These are phyloP conservation scores for Agaricales sp. DNA, from an alignment of 1,284 basidiomycete genomes.

Conservation along the genomic window DNA sequence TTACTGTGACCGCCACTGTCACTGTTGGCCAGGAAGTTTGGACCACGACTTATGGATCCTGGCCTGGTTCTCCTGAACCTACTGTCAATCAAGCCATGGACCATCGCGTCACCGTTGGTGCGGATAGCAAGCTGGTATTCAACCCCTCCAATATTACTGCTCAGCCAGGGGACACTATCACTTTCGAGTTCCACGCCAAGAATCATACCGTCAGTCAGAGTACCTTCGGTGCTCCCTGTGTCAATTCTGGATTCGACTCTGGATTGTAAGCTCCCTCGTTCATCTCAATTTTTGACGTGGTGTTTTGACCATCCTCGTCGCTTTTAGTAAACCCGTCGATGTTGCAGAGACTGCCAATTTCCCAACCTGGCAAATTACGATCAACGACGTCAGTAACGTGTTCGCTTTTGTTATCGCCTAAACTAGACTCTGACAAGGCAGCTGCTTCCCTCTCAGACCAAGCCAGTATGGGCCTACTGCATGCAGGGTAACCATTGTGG, in stretches of 20 bases:
- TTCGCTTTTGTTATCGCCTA: slow-evolving; percentile 4
- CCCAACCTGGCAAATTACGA: slow-evolving; percentile 10
- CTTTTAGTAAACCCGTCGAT: slow-evolving; percentile 1
- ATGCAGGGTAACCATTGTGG: slow-evolving; percentile 41
- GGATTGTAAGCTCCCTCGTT: slow-evolving; percentile 30
- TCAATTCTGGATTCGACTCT: slow-evolving; percentile 37
- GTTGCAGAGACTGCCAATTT: background rate
- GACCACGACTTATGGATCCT: slow-evolving; percentile 23
- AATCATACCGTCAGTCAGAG: slow-evolving; percentile 60
- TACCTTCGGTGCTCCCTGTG: slow-evolving; percentile 40
- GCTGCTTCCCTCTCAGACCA: slow-evolving; percentile 17
- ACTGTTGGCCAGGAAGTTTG: slow-evolving; percentile 19
- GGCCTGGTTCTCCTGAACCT: slow-evolving; percentile 21
- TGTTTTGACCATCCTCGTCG: background rate
- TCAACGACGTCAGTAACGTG: slow-evolving; percentile 3
- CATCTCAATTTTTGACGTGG: background rate
- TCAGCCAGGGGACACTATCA: slow-evolving; percentile 33
- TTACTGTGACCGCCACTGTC: slow-evolving; percentile 25
- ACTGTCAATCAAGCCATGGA: slow-evolving; percentile 18
- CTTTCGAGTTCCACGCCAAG: slow-evolving; percentile 46
- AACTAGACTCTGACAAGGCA: slow-evolving; percentile 7
- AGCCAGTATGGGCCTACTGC: slow-evolving; percentile 36
- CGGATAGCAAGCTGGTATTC: background rate
- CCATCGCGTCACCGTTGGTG: background rate
- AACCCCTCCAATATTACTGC: slow-evolving; percentile 27